These are phyloP conservation scores for Candida sanyaensis DNA, from an alignment of 1,139 yeast genomes.

Conservation along the genomic window DNA sequence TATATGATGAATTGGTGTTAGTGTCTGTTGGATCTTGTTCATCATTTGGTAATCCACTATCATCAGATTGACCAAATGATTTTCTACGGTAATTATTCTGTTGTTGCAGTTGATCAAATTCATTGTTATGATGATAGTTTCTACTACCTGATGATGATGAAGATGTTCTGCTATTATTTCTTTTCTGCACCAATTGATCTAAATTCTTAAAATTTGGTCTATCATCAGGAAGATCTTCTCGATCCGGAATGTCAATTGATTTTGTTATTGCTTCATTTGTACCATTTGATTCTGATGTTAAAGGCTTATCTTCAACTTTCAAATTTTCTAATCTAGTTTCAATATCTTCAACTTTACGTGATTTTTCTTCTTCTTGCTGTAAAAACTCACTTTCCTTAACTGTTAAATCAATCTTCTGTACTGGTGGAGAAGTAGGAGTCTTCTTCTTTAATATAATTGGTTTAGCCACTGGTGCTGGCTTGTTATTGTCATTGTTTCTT, in stretches of 20 bases:
- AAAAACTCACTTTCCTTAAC: conserved; percentile 12
- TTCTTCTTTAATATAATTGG: conserved; percentile 47
- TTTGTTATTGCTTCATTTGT: conserved; percentile 4
- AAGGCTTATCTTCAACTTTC: conserved; percentile 6
- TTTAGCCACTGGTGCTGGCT: conserved; percentile 30
- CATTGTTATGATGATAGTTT: not conserved
- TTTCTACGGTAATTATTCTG: not conserved
- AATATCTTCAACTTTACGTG: not conserved
- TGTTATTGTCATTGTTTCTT: conserved; percentile 18
- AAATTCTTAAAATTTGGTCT: conserved; percentile 38
- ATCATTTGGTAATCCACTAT: not conserved
- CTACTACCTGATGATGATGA: conserved; percentile 3
- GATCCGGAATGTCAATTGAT: not conserved
- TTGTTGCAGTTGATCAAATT: not conserved
- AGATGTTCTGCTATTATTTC: conserved; percentile 4
- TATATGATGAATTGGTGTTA: not conserved
- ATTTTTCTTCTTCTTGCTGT: conserved; percentile 10
- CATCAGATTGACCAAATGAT: not conserved
- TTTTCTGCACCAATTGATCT: conserved; percentile 25
- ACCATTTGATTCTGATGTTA: not conserved
- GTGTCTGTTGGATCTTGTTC: not conserved
- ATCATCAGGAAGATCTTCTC: conserved; percentile 3
- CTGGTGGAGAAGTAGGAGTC: conserved; percentile 17
- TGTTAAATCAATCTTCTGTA: conserved; percentile 13
- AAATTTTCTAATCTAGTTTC: conserved; percentile 7